Evolutionary conservation across 352 stramenopile species (phyloP).

Genomic region (Aphanomyces euteiches): DNA sequence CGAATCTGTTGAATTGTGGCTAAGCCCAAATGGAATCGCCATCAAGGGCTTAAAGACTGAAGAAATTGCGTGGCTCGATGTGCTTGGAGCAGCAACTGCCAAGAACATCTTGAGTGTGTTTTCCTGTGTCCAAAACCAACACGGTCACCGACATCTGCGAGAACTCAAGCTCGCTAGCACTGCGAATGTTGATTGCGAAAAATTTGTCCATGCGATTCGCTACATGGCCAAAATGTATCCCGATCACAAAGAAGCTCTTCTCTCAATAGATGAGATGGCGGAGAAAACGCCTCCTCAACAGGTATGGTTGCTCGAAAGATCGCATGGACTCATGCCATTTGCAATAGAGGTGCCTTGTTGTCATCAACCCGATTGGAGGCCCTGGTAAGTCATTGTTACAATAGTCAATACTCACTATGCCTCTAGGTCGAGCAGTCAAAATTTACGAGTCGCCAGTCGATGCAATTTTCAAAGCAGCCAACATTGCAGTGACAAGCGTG

Average conservation of each 20-base stretch:
- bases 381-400: constrained; percentile 29
- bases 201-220: background rate
- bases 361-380: constrained; percentile 68
- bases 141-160: background rate
- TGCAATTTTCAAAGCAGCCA: constrained; percentile 51
- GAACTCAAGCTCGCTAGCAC: background rate
- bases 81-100: constrained; percentile 2
- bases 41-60: background rate
- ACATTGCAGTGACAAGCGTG: constrained; percentile 52
- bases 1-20: background rate
- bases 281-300: background rate
- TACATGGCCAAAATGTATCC: background rate
- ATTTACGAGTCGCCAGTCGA: constrained; percentile 51
- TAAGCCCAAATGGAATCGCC: background rate
- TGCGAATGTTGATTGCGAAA: background rate
- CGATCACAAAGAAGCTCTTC: background rate
- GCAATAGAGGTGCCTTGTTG: constrained; percentile 49
- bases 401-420: background rate
- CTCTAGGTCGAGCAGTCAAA: constrained; percentile 42
- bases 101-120: background rate
- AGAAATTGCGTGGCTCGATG: constrained; percentile 5
- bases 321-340: too few relatives aligned
- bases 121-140: background rate
- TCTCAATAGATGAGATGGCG: background rate
- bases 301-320: background rate